Evolutionary conservation across 2,329 filamentous ascomycete species (phyloP).

Genomic region (Trichoderma koningii): DNA sequence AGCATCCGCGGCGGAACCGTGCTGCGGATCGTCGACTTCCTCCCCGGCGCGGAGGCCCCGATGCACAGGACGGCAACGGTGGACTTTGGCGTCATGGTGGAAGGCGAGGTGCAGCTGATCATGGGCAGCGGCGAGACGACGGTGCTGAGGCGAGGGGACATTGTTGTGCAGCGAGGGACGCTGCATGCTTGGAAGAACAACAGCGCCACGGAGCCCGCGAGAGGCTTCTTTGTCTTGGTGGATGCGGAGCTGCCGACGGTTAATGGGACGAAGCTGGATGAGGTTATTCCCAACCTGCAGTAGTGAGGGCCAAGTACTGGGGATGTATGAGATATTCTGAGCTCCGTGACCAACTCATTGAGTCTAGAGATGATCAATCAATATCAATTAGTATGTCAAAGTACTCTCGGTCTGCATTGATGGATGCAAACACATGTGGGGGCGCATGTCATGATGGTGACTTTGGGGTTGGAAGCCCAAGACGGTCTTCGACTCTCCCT

Average conservation of each 20-base stretch:
- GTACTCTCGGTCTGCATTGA: too few relatives aligned
- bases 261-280: background rate
- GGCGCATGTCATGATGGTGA: too few relatives aligned
- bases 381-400: too few relatives aligned
- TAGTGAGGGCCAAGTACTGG: background rate
- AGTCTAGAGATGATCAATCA: too few relatives aligned
- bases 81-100: background rate
- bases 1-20: background rate
- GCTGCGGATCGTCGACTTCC: background rate
- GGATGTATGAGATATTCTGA: too few relatives aligned
- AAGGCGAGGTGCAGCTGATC: background rate
- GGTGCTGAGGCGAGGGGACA: background rate
- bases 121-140: background rate
- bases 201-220: background rate
- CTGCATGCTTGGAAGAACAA: constrained; percentile 1
- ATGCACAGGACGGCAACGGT: background rate
- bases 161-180: background rate
- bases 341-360: too few relatives aligned
- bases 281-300: background rate
- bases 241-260: background rate
- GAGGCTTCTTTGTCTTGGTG: background rate
- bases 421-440: too few relatives aligned
- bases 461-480: too few relatives aligned
- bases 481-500: too few relatives aligned
- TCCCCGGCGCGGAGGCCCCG: background rate